These are phyloP conservation scores for Sanguinoderma infundibulare DNA, from an alignment of 1,284 basidiomycete genomes.

Conservation along the genomic window DNA sequence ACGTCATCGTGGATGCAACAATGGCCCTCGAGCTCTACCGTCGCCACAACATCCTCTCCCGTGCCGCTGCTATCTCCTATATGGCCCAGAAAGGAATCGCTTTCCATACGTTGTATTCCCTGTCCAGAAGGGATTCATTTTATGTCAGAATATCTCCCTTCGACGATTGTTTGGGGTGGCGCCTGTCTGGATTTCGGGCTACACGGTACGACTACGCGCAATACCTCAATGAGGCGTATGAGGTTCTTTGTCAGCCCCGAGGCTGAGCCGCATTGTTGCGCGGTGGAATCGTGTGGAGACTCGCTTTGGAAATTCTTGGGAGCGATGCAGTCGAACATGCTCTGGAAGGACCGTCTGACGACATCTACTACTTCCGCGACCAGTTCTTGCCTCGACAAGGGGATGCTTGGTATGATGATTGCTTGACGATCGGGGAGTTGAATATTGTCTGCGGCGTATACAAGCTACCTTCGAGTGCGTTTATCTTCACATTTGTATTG, in stretches of 20 bases:
- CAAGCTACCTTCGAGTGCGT: constrained; percentile 6
- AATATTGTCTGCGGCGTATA: constrained; percentile 12
- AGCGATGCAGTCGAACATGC: neutral
- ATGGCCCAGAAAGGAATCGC: constrained; percentile 2
- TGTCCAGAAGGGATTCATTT: neutral
- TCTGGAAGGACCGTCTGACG: constrained; percentile 3
- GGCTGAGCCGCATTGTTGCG: constrained; percentile 10
- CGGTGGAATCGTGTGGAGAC: constrained; percentile 10
- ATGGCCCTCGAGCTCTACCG: constrained; percentile 10
- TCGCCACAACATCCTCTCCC: neutral
- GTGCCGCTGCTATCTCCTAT: neutral
- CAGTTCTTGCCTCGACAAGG: neutral
- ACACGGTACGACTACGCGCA: constrained; percentile 4
- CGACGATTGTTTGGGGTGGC: constrained; percentile 1
- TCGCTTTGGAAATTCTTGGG: constrained; percentile 7
- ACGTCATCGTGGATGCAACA: constrained; percentile 2
- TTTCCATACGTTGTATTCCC: constrained; percentile 5
- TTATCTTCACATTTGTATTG: neutral
- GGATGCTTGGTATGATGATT: neutral
- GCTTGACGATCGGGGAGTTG: constrained; percentile 1
- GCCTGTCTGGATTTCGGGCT: neutral
- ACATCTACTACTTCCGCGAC: neutral
- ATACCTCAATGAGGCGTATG: constrained; percentile 2
- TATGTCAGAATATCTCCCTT: neutral
- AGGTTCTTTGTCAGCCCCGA: constrained; percentile 2